Conservation (phyloP, 495 filamentous ascomycete species). For the Trichoderma parareesei region DNA sequence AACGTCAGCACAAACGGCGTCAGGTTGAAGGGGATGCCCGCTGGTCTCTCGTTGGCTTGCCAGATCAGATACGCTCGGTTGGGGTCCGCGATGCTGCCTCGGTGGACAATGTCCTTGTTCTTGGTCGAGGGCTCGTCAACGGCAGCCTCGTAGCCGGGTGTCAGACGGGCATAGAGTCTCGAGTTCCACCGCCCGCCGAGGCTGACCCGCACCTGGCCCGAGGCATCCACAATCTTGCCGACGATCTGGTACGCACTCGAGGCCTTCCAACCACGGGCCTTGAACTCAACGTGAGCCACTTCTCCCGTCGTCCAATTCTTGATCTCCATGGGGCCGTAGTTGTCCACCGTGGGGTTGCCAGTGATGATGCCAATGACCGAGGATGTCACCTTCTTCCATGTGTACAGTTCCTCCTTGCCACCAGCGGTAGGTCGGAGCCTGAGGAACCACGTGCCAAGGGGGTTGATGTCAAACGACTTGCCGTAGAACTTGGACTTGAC, state of each 20-base stretch:
- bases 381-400: conserved; percentile 98
- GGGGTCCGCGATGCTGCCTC: conserved; percentile 40
- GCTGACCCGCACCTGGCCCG: conserved; percentile 71
- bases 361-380: conserved; percentile 98
- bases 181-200: conserved; percentile 96
- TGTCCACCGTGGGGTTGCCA: conserved; percentile 92
- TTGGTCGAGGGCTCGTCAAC: conserved; percentile 46
- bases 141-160: conserved; percentile 76
- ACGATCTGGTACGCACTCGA: conserved; percentile 78
- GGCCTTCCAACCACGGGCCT: conserved; percentile 89
- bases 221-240: conserved; percentile 70
- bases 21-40: conserved; percentile 89
- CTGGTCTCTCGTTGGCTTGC: conserved; percentile 75
- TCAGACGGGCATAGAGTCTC: conserved; percentile 88
- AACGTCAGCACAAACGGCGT: conserved; percentile 94
- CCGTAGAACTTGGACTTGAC: conserved; percentile 97
- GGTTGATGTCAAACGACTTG: conserved; percentile 94
- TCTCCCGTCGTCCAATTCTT: conserved; percentile 96
- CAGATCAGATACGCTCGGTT: conserved; percentile 82
- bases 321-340: conserved; percentile 95
- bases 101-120: conserved; percentile 24
- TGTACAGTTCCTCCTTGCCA: conserved; percentile 79
- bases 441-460: conserved; percentile 94
- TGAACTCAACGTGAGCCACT: conserved; percentile 85
- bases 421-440: conserved; percentile 71